These are phyloP conservation scores for Plasmodium vinckei DNA, from an alignment of 169 alveolate species.

Conservation along the genomic window DNA sequence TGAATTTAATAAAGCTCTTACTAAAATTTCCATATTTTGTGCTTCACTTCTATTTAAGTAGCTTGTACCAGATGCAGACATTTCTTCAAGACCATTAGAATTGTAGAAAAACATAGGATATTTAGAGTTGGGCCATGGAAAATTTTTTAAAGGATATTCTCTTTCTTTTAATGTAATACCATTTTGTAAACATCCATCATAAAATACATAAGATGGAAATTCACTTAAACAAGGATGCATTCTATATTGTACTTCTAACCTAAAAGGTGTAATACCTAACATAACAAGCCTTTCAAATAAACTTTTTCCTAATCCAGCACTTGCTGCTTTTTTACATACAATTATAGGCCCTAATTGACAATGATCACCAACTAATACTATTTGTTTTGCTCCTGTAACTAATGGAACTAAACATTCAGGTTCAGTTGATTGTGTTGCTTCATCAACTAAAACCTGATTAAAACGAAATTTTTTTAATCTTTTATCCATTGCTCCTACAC, in stretches of 20 bases:
- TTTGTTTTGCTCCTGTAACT: conserved; percentile 92
- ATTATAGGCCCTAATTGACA: conserved; percentile 97
- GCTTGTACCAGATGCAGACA: conserved; percentile 84
- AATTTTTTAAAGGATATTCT: conserved; percentile 78
- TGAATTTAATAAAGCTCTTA: conserved; percentile 77
- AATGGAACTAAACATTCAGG: conserved; percentile 93
- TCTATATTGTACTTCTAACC: conserved; percentile 95
- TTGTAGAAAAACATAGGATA: conserved; percentile 89
- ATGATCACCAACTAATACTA: conserved; percentile 96
- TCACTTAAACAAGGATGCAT: conserved; percentile 97
- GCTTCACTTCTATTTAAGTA: conserved; percentile 85
- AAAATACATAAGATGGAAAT: conserved; percentile 94
- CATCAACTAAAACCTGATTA: conserved; percentile 95
- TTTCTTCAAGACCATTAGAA: conserved; percentile 89
- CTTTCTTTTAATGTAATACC: conserved; percentile 94
- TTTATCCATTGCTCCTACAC: conserved; percentile 95
- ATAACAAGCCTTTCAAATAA: conserved; percentile 90
- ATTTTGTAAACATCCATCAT: conserved; percentile 94
- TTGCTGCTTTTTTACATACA: conserved; percentile 93
- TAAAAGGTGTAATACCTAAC: conserved; percentile 82
- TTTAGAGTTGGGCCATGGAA: conserved; percentile 90
- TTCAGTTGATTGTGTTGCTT: conserved; percentile 96
- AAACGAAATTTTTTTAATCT: conserved; percentile 91
- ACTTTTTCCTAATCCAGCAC: conserved; percentile 89
- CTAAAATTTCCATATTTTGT: conserved; percentile 80